Base-by-base conservation (phyloP, 1,139 yeast species). In the Yamadazyma songkhlaensis region DNA sequence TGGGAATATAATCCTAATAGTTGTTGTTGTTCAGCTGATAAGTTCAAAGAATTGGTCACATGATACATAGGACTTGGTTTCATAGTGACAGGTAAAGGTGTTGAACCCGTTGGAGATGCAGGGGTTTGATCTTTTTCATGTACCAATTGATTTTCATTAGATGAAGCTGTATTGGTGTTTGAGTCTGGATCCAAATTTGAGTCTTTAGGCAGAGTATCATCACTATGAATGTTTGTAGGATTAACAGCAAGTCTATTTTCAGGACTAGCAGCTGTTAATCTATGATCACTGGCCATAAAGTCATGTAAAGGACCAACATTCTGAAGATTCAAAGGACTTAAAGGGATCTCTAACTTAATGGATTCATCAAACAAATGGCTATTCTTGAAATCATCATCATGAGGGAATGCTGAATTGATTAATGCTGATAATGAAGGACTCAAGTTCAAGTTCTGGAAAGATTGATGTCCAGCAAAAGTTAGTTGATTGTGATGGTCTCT, bases 341-440 rank as follows among this genome's bases (percentile, higher is more conserved):
- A 47, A 1, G 68, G 63, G 11, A 53, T 39, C 13, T 58, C 60
- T 10, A 55, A 23, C 17, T 41, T 47, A 9, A 47, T 25, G 6
- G 38, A 30, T 5, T 47, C 50, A 12, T 48, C 50, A 12, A 39
- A 35, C 5, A 41, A 22, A 34, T 39, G 45, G 25, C 36, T 29
- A 17, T 38, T 36, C 29, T 38, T 42, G 12, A 47, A 32, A 8
- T 47, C 51, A 8, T 55, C 63, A 12, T 54, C 62, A 26, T 62
- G 63, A 36, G 67, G 65, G 46, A 72, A 71, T 6, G 78, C 77
- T 43, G 57, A 52, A 35, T 59, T 65, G 23, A 74, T 64, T 25
- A 74, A 50, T 1, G 74, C 71, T 0, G 78, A 65, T 27, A 72
- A 56, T 1, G 73, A 60, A 0, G 79, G 79, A 3, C 75, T 62